A percentile compares a stretch with the other conserved stretches of the same genome.
Conservation (phyloP, 495 filamentous ascomycete genomes). For the Penicillium pulvis region DNA sequence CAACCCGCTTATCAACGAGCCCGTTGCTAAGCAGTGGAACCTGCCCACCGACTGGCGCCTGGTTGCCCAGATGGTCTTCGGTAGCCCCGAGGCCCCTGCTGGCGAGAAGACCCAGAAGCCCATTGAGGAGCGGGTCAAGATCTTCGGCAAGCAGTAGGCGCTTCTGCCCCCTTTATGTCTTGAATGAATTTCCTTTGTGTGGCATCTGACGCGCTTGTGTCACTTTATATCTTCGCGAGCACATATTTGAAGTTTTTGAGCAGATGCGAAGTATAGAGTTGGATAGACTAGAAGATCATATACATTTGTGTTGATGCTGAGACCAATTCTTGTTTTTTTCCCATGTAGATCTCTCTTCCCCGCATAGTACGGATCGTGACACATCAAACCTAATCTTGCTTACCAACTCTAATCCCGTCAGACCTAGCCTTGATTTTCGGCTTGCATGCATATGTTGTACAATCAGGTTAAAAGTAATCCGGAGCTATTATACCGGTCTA, state of each 20-base stretch:
- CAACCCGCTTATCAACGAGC: slow-evolving; percentile 51
- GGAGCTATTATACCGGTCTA: too few relatives aligned
- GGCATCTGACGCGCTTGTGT: slow-evolving; percentile 7
- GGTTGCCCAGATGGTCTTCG: slow-evolving; percentile 56
- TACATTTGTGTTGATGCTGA: too few relatives aligned
- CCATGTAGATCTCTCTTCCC: too few relatives aligned
- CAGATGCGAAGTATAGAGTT: neutral
- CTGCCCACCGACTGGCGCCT: slow-evolving; percentile 51
- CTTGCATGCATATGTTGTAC: too few relatives aligned
- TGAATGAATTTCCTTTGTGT: slow-evolving; percentile 7
- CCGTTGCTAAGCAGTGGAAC: slow-evolving; percentile 45
- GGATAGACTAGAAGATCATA: neutral
- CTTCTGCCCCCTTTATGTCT: slow-evolving; percentile 5
- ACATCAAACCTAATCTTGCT: too few relatives aligned
- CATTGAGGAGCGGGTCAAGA: slow-evolving; percentile 26
- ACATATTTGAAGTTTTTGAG: neutral
- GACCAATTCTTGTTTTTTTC: too few relatives aligned
- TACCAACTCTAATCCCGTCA: too few relatives aligned
- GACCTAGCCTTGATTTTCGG: too few relatives aligned
- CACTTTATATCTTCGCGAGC: neutral
- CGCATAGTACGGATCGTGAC: too few relatives aligned
- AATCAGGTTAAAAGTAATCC: too few relatives aligned
- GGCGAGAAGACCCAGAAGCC: slow-evolving; percentile 26
- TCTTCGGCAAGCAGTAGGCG: slow-evolving; percentile 26
- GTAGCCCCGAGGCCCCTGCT: slow-evolving; percentile 36